Evolutionary conservation across 1,284 basidiomycete genomes (phyloP).

Genomic region (Ustilago hordei): DNA sequence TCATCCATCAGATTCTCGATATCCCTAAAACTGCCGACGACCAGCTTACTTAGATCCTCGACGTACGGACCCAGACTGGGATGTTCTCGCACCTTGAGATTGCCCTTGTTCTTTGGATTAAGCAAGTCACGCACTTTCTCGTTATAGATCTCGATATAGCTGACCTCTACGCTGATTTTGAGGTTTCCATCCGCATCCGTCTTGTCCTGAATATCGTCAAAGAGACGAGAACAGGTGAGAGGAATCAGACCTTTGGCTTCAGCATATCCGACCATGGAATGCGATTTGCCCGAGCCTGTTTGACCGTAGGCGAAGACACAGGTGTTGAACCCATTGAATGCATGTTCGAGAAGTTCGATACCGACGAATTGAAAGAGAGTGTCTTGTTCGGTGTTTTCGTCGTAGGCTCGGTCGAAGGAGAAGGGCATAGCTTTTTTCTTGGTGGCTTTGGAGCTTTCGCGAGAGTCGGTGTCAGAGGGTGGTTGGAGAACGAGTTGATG

Average conservation of each 20-base stretch:
- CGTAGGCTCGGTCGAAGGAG: slow-evolving; percentile 63
- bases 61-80: slow-evolving; percentile 87
- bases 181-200: slow-evolving; percentile 77
- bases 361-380: slow-evolving; percentile 95
- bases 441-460: slow-evolving; percentile 57
- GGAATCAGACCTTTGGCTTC: slow-evolving; percentile 97
- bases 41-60: slow-evolving; percentile 93
- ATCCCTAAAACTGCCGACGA: slow-evolving; percentile 88
- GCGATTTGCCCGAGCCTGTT: slow-evolving; percentile 62
- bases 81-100: slow-evolving; percentile 95
- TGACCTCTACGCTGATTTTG: slow-evolving; percentile 91
- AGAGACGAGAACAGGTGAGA: slow-evolving; percentile 91
- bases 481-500: slow-evolving; percentile 61
- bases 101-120: slow-evolving; percentile 96
- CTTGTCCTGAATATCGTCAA: slow-evolving; percentile 80
- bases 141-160: slow-evolving; percentile 85
- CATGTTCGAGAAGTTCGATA: slow-evolving; percentile 91
- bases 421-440: slow-evolving; percentile 67
- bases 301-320: slow-evolving; percentile 68
- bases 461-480: slow-evolving; percentile 47
- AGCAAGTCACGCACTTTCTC: slow-evolving; percentile 95
- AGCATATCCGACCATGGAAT: slow-evolving; percentile 74
- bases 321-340: slow-evolving; percentile 96
- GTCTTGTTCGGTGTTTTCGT: slow-evolving; percentile 71
- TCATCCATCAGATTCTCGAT: slow-evolving; percentile 99